Percentiles rank a stretch among this genome's conserved stretches.
Evolutionary conservation across 495 filamentous ascomycete genomes (phyloP).

Genomic region (Xylaria castorea): DNA sequence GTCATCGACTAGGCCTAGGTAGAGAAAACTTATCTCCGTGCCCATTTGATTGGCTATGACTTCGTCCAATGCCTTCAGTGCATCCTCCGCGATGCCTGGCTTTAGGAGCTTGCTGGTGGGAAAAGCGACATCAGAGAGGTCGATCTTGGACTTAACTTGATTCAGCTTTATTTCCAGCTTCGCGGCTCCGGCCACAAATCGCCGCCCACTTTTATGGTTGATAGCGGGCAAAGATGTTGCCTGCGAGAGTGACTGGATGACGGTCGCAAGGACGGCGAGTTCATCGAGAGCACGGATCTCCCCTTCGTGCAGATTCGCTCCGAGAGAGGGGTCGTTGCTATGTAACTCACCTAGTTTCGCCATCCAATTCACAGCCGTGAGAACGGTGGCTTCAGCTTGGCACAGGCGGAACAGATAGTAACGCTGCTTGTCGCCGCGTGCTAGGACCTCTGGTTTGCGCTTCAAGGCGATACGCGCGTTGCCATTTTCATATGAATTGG

Average conservation of each 20-base stretch:
- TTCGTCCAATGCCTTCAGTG: constrained; percentile 41
- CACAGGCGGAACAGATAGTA: constrained; percentile 46
- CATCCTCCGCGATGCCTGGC: constrained; percentile 42
- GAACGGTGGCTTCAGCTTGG: constrained; percentile 30
- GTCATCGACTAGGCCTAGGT: constrained; percentile 43
- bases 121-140: constrained; percentile 41
- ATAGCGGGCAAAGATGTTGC: constrained; percentile 36
- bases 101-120: constrained; percentile 47
- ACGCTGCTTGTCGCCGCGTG: constrained; percentile 34
- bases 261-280: constrained; percentile 36
- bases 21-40: constrained; percentile 44
- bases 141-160: constrained; percentile 37
- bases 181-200: constrained; percentile 38
- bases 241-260: constrained; percentile 38
- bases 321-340: constrained; percentile 22
- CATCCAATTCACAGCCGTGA: constrained; percentile 37
- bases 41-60: constrained; percentile 46
- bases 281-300: constrained; percentile 38
- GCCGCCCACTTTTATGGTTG: constrained; percentile 40
- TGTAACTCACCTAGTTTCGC: constrained; percentile 38
- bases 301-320: constrained; percentile 31
- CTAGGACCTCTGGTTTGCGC: constrained; percentile 38
- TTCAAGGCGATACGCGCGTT: constrained; percentile 41
- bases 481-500: constrained; percentile 39
- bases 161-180: constrained; percentile 39